Evolutionary conservation across 2,329 filamentous ascomycete genomes (phyloP).

Genomic region (Amylocarpus encephaloides): DNA sequence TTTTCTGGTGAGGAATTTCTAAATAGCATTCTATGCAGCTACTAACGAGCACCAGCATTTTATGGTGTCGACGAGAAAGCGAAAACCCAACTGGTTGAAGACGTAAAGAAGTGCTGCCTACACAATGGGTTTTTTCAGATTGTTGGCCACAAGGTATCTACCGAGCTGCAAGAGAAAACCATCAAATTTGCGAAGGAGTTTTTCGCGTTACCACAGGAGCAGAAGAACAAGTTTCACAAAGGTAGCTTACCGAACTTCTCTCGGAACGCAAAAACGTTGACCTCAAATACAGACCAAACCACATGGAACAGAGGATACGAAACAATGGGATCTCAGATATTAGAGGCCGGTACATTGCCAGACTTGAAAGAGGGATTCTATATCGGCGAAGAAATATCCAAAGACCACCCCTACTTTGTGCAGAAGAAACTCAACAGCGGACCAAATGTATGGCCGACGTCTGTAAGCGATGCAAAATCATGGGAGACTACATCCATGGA

Average conservation of each 20-base stretch:
- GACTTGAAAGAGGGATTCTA: slow-evolving; percentile 41
- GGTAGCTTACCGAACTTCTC: slow-evolving; percentile 15
- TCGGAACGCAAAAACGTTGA: slow-evolving; percentile 6
- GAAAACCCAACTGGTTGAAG: slow-evolving; percentile 30
- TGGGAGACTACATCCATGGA: slow-evolving; percentile 35
- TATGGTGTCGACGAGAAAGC: slow-evolving; percentile 28
- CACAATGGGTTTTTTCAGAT: slow-evolving; percentile 49
- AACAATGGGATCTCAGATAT: slow-evolving; percentile 38
- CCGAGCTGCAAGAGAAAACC: slow-evolving; percentile 34
- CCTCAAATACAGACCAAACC: slow-evolving; percentile 31
- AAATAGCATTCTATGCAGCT: no score
- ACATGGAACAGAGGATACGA: slow-evolving; percentile 43
- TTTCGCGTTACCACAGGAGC: slow-evolving; percentile 40
- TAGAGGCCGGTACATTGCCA: slow-evolving; percentile 37
- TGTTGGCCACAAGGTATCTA: slow-evolving; percentile 38
- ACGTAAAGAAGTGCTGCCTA: slow-evolving; percentile 37
- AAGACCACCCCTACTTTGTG: slow-evolving; percentile 31
- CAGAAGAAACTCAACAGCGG: slow-evolving; percentile 34
- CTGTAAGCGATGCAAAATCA: slow-evolving; percentile 5
- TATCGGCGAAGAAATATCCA: slow-evolving; percentile 35
- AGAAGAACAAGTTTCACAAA: slow-evolving; percentile 37
- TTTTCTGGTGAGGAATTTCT: no score
- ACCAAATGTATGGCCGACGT: slow-evolving; percentile 38
- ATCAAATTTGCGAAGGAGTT: slow-evolving; percentile 37
- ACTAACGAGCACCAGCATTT: slow-evolving; percentile 17